phyloP scores from a whole-genome alignment of 2,329 filamentous ascomycete genomes.

The Aspergillus intermedius region DNA sequence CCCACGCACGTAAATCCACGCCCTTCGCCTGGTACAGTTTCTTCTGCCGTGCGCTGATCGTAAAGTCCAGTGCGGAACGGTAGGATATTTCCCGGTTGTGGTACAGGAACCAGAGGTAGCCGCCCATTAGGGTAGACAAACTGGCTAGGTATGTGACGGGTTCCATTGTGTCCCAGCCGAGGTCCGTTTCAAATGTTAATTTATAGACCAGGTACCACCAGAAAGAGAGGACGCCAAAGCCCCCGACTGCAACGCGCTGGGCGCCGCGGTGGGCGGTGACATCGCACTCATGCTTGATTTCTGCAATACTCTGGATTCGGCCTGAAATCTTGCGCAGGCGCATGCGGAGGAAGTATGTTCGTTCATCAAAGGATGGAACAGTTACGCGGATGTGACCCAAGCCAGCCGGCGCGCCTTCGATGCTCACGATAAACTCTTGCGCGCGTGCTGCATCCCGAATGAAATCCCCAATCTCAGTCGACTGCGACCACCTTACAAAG shows the following conservation, averaged over 20 bases:
- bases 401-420: slow-evolving; percentile 63
- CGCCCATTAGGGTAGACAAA: slow-evolving; percentile 77
- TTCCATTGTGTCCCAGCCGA: slow-evolving; percentile 88
- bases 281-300: slow-evolving; percentile 77
- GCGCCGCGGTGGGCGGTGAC: slow-evolving; percentile 67
- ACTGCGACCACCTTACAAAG: slow-evolving; percentile 82
- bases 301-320: slow-evolving; percentile 62
- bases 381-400: slow-evolving; percentile 63
- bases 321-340: slow-evolving; percentile 64
- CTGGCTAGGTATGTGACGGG: slow-evolving; percentile 84
- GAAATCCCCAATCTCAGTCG: slow-evolving; percentile 89
- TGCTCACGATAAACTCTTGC: slow-evolving; percentile 75
- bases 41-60: slow-evolving; percentile 69
- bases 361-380: slow-evolving; percentile 80
- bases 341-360: slow-evolving; percentile 82
- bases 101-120: slow-evolving; percentile 90
- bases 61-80: slow-evolving; percentile 78
- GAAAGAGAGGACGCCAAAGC: slow-evolving; percentile 63
- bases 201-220: slow-evolving; percentile 82
- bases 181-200: slow-evolving; percentile 61
- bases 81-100: slow-evolving; percentile 87
- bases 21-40: slow-evolving; percentile 68
- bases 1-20: slow-evolving; percentile 72
- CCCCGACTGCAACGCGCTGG: slow-evolving; percentile 71
- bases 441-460: slow-evolving; percentile 82